These are phyloP conservation scores for Globisporangium orthogonon DNA, from an alignment of 352 stramenopile species.

Conservation along the genomic window DNA sequence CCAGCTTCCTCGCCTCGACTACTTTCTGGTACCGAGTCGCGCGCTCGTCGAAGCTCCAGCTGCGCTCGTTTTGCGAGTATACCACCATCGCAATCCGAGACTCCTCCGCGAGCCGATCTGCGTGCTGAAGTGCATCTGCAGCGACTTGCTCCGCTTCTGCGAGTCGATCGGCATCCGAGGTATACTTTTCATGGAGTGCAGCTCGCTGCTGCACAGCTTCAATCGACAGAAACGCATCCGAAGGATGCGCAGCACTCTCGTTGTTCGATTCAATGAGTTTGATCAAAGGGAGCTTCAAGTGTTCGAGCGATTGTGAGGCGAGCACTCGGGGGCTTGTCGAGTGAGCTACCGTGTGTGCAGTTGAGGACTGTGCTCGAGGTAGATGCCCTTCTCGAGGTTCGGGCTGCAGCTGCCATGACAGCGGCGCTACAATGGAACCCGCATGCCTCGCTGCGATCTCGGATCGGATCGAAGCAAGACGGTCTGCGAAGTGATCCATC, in stretches of 20 bases:
- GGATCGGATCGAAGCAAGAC: slow-evolving; percentile 34
- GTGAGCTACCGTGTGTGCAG: not conserved
- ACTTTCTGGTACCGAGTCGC: slow-evolving; percentile 41
- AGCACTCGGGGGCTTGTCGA: not conserved
- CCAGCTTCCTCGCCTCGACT: slow-evolving; percentile 43
- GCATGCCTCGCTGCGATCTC: slow-evolving; percentile 18
- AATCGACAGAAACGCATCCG: slow-evolving; percentile 24
- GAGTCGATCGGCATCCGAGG: slow-evolving; percentile 22
- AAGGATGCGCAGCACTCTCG: slow-evolving; percentile 11
- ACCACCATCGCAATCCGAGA: slow-evolving; percentile 50
- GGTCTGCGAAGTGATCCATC: slow-evolving; percentile 37
- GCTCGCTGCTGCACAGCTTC: slow-evolving; percentile 33
- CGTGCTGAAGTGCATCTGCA: slow-evolving; percentile 23
- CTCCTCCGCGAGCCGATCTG: slow-evolving; percentile 49
- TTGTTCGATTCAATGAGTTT: slow-evolving; percentile 18
- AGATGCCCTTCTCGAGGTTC: not conserved
- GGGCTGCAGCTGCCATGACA: not conserved
- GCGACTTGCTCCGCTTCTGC: slow-evolving; percentile 22
- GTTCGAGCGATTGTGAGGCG: slow-evolving; percentile 1
- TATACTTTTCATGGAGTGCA: slow-evolving; percentile 21
- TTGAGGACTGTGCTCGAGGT: not conserved
- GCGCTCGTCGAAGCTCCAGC: slow-evolving; percentile 60
- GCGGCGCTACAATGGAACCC: not conserved
- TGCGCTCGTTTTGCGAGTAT: slow-evolving; percentile 48
- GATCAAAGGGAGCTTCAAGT: slow-evolving; percentile 29